Percentiles rank a stretch among this genome's conserved stretches.
phyloP scores from a whole-genome alignment of 371 early-diverging fungal genomes.

The Capillidium heterosporum region DNA sequence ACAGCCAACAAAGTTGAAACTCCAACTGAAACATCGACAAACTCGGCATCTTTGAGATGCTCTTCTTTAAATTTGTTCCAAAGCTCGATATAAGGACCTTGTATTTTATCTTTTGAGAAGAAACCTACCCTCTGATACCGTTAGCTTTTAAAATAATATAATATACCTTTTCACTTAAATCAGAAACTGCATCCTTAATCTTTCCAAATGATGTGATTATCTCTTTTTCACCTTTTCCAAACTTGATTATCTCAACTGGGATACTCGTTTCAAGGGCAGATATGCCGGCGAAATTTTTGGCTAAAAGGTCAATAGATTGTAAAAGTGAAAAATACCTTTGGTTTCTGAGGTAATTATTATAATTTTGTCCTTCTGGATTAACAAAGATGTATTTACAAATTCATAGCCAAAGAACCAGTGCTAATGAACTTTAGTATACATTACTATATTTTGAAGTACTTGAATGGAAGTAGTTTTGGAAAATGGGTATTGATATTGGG shows the following conservation, averaged over 20 bases:
- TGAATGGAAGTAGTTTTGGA: not conserved
- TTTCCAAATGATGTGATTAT: constrained; percentile 24
- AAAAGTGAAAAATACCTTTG: constrained; percentile 10
- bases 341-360: constrained; percentile 54
- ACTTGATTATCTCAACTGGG: not conserved
- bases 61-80: constrained; percentile 45
- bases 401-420: no score
- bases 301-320: not conserved
- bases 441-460: not conserved
- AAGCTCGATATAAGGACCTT: constrained; percentile 59
- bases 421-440: no score
- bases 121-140: constrained; percentile 41
- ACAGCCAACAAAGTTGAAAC: constrained; percentile 56
- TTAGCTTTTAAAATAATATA: not conserved
- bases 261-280: constrained; percentile 11
- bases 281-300: constrained; percentile 11
- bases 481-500: not conserved
- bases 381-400: no score
- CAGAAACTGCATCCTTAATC: constrained; percentile 11
- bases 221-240: constrained; percentile 11
- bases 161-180: not conserved
- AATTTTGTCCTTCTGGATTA: constrained; percentile 10
- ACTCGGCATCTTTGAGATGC: constrained; percentile 26
- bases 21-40: constrained; percentile 52
- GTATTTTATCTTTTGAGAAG: constrained; percentile 54